phyloP scores from a whole-genome alignment of 192 early-diverging fungal species.

The Jimgerdemannia lactiflua region DNA sequence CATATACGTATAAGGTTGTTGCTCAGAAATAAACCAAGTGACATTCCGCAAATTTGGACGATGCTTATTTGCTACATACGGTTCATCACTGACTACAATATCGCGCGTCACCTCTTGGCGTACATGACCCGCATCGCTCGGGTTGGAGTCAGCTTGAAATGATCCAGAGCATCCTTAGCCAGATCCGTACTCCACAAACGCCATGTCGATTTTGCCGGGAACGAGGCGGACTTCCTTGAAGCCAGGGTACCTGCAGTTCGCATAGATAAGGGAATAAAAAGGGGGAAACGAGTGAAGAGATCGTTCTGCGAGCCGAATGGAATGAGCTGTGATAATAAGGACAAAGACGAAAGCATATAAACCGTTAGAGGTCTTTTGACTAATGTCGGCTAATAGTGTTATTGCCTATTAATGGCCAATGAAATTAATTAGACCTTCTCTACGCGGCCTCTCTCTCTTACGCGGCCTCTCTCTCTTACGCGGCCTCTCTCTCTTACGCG shows the following conservation, averaged over 20 bases:
- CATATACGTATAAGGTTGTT: no score
- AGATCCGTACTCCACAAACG: constrained; percentile 65
- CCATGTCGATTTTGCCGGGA: constrained; percentile 59
- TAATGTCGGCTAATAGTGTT: no score
- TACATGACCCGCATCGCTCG: constrained; percentile 54
- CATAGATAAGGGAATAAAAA: neutral
- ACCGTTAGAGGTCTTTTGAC: constrained; percentile 60
- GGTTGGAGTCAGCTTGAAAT: constrained; percentile 46
- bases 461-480: no score
- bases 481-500: no score
- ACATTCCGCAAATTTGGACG: no score
- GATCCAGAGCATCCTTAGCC: constrained; percentile 56
- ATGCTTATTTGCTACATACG: no score
- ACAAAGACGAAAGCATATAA: constrained; percentile 9
- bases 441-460: no score
- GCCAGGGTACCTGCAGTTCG: constrained; percentile 42
- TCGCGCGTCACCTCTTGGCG: constrained; percentile 36
- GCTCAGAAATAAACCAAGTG: no score
- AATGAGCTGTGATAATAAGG: neutral
- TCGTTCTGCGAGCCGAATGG: neutral
- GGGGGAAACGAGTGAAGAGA: neutral
- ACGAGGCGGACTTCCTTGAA: constrained; percentile 68
- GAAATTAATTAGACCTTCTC: no score
- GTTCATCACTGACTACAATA: no score
- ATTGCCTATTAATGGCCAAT: no score